Evolutionary conservation across 495 filamentous ascomycete species (phyloP), one percentile per base, ranked within the genome.

Genomic region (Aspergillus cristatus): DNA sequence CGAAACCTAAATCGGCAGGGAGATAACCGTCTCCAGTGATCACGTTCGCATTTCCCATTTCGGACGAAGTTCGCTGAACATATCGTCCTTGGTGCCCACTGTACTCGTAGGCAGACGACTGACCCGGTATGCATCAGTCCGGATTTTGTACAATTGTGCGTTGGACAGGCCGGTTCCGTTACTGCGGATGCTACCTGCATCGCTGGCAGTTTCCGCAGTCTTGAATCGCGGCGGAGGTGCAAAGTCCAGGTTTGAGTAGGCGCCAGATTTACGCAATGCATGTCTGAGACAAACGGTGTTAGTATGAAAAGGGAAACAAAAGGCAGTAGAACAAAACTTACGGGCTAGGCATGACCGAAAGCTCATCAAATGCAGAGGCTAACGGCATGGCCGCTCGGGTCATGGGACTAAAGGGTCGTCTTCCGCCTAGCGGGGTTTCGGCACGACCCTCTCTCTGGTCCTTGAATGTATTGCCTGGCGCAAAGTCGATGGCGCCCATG

Each of bases 221-320:
- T 74, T 82, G 62, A 94, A 90, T 37, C 84, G 82, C 36, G 81
- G 78, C 28, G 87, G 90, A 17, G 90, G 89, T n/a, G 89, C 88
- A 58, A 98, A 98, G 63, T 97, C 93, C 18, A 98, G 74, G 8
- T 67, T 81, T 2, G 89, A 94, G 55, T 85, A 98, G 3, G 87
- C 85, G 46, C 81, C 75, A 3, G 89, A 95, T 55, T 91, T 95
- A 47, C 86, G 81, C 36, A 98, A 76, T 32, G 79, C 60, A 62
- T 96, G 84, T 14, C 86, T 91, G 20, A 43, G 11, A n/a, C n/a
- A 34, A 31, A 28, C 14, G 10, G 13, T 11, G 41, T 69, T 47
- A 72, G 62, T 40, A 38, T 30, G 14, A 39, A n/a, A n/a, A n/a
- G n/a, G n/a, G n/a, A n/a, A n/a, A n/a, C n/a, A n/a, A n/a, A n/a